A percentile compares a stretch with the other conserved stretches of the same genome.
Evolutionary conservation across 23 red algal species (phyloP).

Genomic region (Gracilaria gracilis): DNA sequence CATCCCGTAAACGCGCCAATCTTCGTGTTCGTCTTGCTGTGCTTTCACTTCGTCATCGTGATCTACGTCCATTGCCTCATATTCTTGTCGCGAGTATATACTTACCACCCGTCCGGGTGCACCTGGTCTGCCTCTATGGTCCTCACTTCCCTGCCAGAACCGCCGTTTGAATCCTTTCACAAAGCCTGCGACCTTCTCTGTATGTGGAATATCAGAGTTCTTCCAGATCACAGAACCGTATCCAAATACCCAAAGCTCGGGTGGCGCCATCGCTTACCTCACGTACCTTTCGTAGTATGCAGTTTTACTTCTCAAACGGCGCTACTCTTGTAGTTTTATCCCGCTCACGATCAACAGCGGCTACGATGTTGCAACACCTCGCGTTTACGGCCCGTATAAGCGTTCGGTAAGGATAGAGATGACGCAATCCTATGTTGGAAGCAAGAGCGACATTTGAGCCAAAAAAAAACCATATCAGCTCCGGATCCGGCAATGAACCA

Average conservation of each 20-base stretch:
- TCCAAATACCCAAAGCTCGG: slow-evolving; percentile 56
- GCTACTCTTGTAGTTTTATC: no score
- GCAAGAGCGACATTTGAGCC: no score
- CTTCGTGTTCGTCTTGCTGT: neutral
- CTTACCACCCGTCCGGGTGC: slow-evolving; percentile 42
- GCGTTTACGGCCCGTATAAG: no score
- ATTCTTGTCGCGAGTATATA: slow-evolving; percentile 18
- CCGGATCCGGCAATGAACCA: no score
- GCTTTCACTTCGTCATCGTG: neutral
- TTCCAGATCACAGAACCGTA: slow-evolving; percentile 73
- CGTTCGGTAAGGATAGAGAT: no score
- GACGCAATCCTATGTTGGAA: no score
- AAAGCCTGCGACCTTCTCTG: slow-evolving; percentile 12
- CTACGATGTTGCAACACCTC: no score
- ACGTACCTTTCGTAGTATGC: no score
- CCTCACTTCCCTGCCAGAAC: slow-evolving; percentile 51
- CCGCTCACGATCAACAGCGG: no score
- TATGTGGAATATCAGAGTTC: slow-evolving; percentile 33
- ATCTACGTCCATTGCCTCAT: neutral
- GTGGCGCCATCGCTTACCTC: neutral
- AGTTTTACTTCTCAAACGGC: no score
- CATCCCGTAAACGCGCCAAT: slow-evolving; percentile 42
- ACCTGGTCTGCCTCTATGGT: slow-evolving; percentile 42
- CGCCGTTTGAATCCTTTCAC: slow-evolving; percentile 39
- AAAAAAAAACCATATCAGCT: no score